These are phyloP conservation scores for Skeletonema menzelii DNA, from an alignment of 108 stramenopile species.

Conservation along the genomic window DNA sequence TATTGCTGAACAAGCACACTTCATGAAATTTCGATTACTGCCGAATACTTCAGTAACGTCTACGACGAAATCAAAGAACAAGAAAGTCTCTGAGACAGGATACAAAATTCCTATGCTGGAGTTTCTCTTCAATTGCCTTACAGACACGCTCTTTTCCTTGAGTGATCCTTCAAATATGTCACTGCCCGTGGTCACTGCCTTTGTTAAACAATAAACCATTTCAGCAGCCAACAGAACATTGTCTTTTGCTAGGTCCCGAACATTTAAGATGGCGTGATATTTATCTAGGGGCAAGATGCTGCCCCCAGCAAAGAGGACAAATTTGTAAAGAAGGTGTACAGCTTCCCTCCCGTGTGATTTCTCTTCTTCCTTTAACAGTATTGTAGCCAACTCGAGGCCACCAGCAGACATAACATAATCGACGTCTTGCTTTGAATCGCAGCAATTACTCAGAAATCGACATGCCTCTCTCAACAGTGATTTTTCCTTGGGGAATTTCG, in stretches of 20 bases:
- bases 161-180: background rate
- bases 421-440: slow-evolving; percentile 13
- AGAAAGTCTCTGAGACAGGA: background rate
- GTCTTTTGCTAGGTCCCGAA: background rate
- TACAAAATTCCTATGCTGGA: background rate
- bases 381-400: background rate
- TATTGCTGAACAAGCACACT: slow-evolving; percentile 1
- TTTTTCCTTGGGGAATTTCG: background rate
- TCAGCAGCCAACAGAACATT: slow-evolving; percentile 11
- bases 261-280: background rate
- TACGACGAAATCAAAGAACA: background rate
- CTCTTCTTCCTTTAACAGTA: background rate
- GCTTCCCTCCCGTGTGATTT: background rate
- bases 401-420: slow-evolving; percentile 1
- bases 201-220: slow-evolving; percentile 1
- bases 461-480: background rate
- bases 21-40: background rate
- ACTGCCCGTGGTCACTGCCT: background rate
- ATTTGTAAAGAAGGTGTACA: slow-evolving; percentile 8
- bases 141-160: background rate
- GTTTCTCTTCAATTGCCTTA: background rate
- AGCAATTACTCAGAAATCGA: slow-evolving; percentile 4
- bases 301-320: background rate
- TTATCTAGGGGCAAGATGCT: background rate
- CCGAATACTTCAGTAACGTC: background rate